Percentiles rank a stretch among this genome's conserved stretches.
phyloP scores from a whole-genome alignment of 768 basidiomycete species.

The Glaciozyma antarctica region DNA sequence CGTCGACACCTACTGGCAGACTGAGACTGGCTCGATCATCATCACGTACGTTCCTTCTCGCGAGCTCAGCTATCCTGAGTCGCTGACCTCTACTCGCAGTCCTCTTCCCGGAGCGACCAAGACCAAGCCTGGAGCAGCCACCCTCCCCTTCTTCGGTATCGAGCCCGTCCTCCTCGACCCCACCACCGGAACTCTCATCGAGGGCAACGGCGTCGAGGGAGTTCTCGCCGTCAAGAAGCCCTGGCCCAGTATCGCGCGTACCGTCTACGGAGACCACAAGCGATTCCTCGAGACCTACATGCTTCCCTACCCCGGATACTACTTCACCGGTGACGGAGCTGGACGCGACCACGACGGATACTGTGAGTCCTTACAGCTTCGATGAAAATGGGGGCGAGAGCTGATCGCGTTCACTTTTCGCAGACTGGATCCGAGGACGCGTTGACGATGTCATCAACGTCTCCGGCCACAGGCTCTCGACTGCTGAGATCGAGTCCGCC shows the following conservation, averaged over 20 bases:
- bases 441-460: slow-evolving; percentile 92
- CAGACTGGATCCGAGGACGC: slow-evolving; percentile 85
- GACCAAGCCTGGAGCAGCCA: slow-evolving; percentile 92
- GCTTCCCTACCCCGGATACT: slow-evolving; percentile 77
- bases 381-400: neutral
- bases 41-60: slow-evolving; percentile 48
- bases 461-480: slow-evolving; percentile 90
- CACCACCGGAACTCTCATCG: slow-evolving; percentile 58
- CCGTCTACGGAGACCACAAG: slow-evolving; percentile 84
- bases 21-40: slow-evolving; percentile 92
- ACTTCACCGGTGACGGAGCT: slow-evolving; percentile 97
- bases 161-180: slow-evolving; percentile 81
- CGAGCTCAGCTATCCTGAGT: neutral
- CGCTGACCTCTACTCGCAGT: neutral
- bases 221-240: slow-evolving; percentile 74
- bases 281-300: slow-evolving; percentile 71
- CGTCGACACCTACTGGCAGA: slow-evolving; percentile 58
- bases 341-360: slow-evolving; percentile 90
- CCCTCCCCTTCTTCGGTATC: slow-evolving; percentile 96
- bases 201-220: slow-evolving; percentile 79
- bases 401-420: neutral
- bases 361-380: slow-evolving; percentile 36
- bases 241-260: slow-evolving; percentile 93
- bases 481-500: slow-evolving; percentile 95
- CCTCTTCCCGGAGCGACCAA: slow-evolving; percentile 92